Evolutionary conservation across 1,284 basidiomycete species (phyloP).

Genomic region (Sutorius eximius): DNA sequence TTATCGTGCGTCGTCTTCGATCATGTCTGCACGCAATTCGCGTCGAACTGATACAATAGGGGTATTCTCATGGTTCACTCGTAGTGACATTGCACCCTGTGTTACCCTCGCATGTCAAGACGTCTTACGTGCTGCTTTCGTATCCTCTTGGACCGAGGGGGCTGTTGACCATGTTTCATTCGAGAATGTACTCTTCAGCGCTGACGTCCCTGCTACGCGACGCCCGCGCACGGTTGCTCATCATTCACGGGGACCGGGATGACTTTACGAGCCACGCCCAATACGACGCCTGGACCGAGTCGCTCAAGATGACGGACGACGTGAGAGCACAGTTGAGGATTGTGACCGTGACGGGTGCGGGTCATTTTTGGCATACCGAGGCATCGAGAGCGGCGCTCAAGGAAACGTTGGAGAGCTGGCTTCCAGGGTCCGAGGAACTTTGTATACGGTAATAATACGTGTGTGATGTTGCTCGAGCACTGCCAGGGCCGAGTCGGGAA

Average conservation of each 20-base stretch:
- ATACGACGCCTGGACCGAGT: conserved; percentile 57
- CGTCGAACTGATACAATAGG: conserved; percentile 42
- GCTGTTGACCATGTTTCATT: conserved; percentile 68
- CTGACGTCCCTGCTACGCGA: conserved; percentile 51
- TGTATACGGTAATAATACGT: background rate
- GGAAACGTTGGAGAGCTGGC: conserved; percentile 25
- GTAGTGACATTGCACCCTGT: conserved; percentile 64
- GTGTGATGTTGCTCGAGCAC: background rate
- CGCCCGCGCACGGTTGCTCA: conserved; percentile 50
- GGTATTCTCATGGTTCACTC: conserved; percentile 79
- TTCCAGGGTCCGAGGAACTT: background rate
- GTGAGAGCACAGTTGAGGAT: conserved; percentile 24
- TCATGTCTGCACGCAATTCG: background rate
- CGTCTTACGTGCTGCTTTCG: conserved; percentile 69
- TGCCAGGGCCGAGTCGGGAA: conserved; percentile 10
- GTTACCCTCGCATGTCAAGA: conserved; percentile 46
- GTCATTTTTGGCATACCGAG: conserved; percentile 47
- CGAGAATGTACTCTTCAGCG: conserved; percentile 49
- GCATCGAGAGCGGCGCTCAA: conserved; percentile 20
- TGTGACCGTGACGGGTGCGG: conserved; percentile 40
- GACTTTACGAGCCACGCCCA: conserved; percentile 62
- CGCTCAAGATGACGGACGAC: conserved; percentile 35
- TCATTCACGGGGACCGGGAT: conserved; percentile 68
- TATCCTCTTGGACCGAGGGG: conserved; percentile 72
- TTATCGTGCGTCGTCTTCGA: conserved; percentile 47